Evolutionary conservation across 208 protist species (phyloP).

Genomic region (Leptomonas seymouri): DNA sequence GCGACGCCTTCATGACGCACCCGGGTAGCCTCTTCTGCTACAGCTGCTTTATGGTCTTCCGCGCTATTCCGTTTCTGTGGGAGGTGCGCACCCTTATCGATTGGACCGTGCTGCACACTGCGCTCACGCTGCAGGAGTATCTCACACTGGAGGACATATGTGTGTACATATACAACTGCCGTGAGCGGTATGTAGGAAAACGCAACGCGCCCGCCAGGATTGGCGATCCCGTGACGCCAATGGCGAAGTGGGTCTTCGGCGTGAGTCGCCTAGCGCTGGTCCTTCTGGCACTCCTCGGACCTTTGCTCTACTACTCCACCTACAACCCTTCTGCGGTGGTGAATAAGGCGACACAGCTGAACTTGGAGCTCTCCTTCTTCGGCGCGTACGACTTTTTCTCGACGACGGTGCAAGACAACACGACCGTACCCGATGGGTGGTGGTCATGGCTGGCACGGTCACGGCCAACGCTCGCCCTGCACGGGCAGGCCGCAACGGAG

Average conservation of each 20-base stretch:
- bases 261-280: slow-evolving; percentile 53
- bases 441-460: slow-evolving; percentile 54
- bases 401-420: slow-evolving; percentile 36
- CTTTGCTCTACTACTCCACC: slow-evolving; percentile 88
- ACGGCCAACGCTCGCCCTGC: slow-evolving; percentile 49
- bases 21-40: slow-evolving; percentile 38
- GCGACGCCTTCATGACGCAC: slow-evolving; percentile 64
- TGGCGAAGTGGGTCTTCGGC: slow-evolving; percentile 48
- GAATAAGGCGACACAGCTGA: slow-evolving; percentile 50
- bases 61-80: slow-evolving; percentile 79
- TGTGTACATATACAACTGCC: slow-evolving; percentile 56
- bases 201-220: slow-evolving; percentile 21
- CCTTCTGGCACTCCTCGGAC: slow-evolving; percentile 68
- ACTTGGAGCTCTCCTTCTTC: slow-evolving; percentile 57
- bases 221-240: slow-evolving; percentile 40
- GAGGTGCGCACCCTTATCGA: slow-evolving; percentile 78
- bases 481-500: slow-evolving; percentile 29
- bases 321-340: slow-evolving; percentile 73
- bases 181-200: slow-evolving; percentile 27
- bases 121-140: slow-evolving; percentile 71
- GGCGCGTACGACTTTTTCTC: slow-evolving; percentile 55
- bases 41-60: slow-evolving; percentile 49
- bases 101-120: slow-evolving; percentile 73
- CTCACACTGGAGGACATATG: slow-evolving; percentile 83
- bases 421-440: slow-evolving; percentile 33